Conservation (phyloP, 2,329 filamentous ascomycete species). For the Moelleriella libera region DNA sequence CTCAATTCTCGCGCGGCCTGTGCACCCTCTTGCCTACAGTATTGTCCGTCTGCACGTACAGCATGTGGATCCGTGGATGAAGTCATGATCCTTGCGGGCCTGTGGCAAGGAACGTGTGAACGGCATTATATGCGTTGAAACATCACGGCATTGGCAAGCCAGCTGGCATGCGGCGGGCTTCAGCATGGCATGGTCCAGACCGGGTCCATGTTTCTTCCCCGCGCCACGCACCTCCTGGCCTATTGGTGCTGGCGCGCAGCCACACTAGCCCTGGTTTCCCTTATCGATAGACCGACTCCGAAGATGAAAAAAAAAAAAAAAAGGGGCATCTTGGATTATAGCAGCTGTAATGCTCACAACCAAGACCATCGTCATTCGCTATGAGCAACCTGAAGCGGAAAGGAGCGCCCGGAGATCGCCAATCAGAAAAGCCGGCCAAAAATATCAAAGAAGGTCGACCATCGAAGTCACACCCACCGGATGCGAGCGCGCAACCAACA, state of each 20-base stretch:
- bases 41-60: too few species aligned
- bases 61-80: too few species aligned
- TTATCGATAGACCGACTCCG: conserved; percentile 10
- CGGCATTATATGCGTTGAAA: background rate
- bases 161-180: background rate
- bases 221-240: conserved; percentile 1
- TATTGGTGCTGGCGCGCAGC: background rate
- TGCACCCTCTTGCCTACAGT: too few species aligned
- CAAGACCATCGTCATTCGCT: conserved; percentile 10
- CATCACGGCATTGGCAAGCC: background rate
- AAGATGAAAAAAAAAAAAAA: conserved; percentile 7
- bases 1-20: too few species aligned
- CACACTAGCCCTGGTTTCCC: conserved; percentile 3
- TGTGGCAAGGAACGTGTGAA: too few species aligned
- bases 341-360: background rate
- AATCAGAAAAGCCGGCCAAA: conserved; percentile 33
- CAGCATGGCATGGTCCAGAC: background rate
- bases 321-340: too few species aligned
- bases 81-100: too few species aligned
- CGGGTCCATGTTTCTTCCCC: background rate
- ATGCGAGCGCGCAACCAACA: conserved; percentile 11
- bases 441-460: conserved; percentile 29
- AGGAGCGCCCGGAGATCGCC: conserved; percentile 37
- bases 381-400: conserved; percentile 47
- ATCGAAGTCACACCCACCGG: conserved; percentile 24